phyloP scores from a whole-genome alignment of 345 rosid genomes.

The Ceriops zippeliana region DNA sequence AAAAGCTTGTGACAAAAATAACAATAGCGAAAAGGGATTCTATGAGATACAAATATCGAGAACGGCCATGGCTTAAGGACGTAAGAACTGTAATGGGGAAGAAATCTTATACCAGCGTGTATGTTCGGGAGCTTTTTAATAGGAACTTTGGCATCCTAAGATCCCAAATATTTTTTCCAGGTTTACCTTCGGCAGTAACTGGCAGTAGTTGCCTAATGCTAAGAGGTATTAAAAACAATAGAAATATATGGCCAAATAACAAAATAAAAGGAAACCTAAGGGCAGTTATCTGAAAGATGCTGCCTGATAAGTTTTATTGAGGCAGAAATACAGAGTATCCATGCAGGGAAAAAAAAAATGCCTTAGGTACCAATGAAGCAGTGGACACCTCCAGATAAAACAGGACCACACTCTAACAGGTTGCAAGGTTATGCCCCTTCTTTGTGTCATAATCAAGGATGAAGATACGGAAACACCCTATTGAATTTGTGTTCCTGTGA shows the following conservation, averaged over 20 bases:
- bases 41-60: background rate
- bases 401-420: background rate
- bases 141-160: constrained; percentile 65
- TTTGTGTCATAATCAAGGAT: background rate
- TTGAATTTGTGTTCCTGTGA: background rate
- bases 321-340: too few species aligned
- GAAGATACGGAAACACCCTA: background rate
- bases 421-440: background rate
- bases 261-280: too few species aligned
- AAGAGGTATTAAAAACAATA: background rate
- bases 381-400: background rate
- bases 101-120: background rate
- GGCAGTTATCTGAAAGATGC: too few species aligned
- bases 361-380: background rate
- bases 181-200: constrained; percentile 50
- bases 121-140: background rate
- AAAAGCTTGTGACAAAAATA: background rate
- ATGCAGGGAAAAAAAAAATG: background rate
- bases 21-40: background rate
- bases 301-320: too few species aligned
- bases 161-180: constrained; percentile 74
- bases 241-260: background rate
- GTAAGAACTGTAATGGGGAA: background rate
- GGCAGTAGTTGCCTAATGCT: background rate
- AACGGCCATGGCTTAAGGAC: too few species aligned